Conservation (phyloP, 192 early-diverging fungal species). For the Coemansia sp. region DNA sequence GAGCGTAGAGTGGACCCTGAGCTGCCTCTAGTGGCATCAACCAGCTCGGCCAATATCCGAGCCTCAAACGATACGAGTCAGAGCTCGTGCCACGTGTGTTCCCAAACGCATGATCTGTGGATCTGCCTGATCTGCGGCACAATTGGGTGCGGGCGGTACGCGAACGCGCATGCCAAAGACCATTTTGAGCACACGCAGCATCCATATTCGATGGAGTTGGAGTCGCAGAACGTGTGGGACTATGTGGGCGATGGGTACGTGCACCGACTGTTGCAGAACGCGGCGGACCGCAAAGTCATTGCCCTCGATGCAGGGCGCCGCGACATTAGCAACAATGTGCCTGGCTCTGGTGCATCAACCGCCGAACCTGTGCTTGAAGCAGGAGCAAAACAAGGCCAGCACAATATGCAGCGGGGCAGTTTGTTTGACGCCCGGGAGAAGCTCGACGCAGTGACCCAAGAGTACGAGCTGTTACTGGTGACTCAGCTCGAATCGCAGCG, state of each 20-base stretch:
- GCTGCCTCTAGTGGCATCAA: background rate
- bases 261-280: slow-evolving; percentile 91
- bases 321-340: background rate
- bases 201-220: slow-evolving; percentile 87
- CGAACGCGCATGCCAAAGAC: slow-evolving; percentile 80
- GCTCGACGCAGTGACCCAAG: slow-evolving; percentile 69
- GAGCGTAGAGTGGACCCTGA: background rate
- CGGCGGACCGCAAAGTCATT: slow-evolving; percentile 86
- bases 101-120: slow-evolving; percentile 81
- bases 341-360: background rate
- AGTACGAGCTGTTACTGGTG: slow-evolving; percentile 79
- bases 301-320: slow-evolving; percentile 59
- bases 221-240: slow-evolving; percentile 98
- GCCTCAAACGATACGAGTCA: background rate
- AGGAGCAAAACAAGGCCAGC: background rate
- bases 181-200: slow-evolving; percentile 86
- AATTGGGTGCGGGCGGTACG: slow-evolving; percentile 94
- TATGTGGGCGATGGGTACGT: slow-evolving; percentile 97
- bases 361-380: background rate
- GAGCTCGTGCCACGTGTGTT: slow-evolving; percentile 74
- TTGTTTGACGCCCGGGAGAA: slow-evolving; percentile 60
- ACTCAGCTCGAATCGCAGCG: slow-evolving; percentile 88
- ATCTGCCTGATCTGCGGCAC: slow-evolving; percentile 96
- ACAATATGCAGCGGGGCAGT: slow-evolving; percentile 7
- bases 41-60: background rate